Conservation (phyloP, 352 stramenopile species). For the Pythium brachiatum region DNA sequence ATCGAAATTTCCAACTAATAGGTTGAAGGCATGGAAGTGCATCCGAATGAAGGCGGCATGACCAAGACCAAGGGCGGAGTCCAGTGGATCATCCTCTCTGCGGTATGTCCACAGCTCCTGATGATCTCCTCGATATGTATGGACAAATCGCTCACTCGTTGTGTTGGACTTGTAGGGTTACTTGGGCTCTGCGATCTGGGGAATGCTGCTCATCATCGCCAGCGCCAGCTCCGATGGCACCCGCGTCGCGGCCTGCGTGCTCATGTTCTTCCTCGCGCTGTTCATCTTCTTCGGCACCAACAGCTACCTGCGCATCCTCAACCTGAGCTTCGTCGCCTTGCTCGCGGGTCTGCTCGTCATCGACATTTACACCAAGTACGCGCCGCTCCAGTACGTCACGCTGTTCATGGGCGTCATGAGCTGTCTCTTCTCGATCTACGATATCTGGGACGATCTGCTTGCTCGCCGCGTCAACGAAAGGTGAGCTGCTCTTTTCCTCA, state of each 20-base stretch:
- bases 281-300: constrained; percentile 88
- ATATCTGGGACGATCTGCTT: constrained; percentile 90
- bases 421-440: constrained; percentile 88
- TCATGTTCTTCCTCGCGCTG: constrained; percentile 83
- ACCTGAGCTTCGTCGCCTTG: constrained; percentile 76
- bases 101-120: constrained; percentile 30
- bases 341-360: constrained; percentile 67
- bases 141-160: too few species aligned
- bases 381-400: constrained; percentile 78
- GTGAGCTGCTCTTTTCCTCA: too few species aligned
- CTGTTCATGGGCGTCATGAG: constrained; percentile 89
- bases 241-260: constrained; percentile 66
- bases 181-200: constrained; percentile 77
- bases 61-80: constrained; percentile 60
- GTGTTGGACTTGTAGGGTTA: constrained; percentile 48
- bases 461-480: constrained; percentile 79
- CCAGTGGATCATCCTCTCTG: constrained; percentile 41
- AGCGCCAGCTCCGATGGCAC: constrained; percentile 52
- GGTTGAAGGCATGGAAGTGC: constrained; percentile 74
- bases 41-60: constrained; percentile 84
- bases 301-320: constrained; percentile 78
- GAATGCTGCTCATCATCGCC: constrained; percentile 76
- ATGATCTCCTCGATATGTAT: too few species aligned
- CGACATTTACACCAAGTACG: constrained; percentile 55
- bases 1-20: too few species aligned